These are phyloP conservation scores for Diversispora eburnea DNA, from an alignment of 192 early-diverging fungal genomes.

Conservation along the genomic window DNA sequence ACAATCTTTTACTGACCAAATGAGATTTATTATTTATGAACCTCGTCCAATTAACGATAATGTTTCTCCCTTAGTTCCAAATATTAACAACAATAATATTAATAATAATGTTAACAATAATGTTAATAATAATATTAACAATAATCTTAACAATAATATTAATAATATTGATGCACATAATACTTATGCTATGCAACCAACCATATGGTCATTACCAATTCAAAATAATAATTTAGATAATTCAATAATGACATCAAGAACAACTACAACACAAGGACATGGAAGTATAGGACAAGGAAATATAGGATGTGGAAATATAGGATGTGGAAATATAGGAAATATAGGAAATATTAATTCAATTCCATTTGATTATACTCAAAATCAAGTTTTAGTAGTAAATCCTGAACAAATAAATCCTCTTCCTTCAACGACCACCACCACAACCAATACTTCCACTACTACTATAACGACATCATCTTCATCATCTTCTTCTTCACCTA, in stretches of 20 bases:
- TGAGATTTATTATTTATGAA: slow-evolving; percentile 29
- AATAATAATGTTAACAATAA: too few relatives aligned
- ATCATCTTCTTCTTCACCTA: neutral
- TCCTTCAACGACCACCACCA: neutral
- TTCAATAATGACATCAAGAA: neutral
- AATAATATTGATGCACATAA: neutral
- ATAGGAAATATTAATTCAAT: neutral
- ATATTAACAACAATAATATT: neutral
- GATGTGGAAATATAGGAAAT: too few relatives aligned
- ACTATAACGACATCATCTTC: neutral
- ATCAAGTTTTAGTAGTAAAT: slow-evolving; percentile 18
- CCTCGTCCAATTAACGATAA: slow-evolving; percentile 16
- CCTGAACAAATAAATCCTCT: slow-evolving; percentile 12
- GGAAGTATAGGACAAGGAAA: neutral
- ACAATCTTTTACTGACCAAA: slow-evolving; percentile 23
- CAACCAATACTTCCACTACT: neutral
- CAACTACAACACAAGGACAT: neutral
- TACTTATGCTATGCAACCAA: neutral
- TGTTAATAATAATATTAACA: too few relatives aligned
- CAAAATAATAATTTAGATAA: neutral
- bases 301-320: too few relatives aligned
- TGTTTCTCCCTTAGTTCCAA: neutral
- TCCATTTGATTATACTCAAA: neutral
- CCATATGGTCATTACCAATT: neutral
- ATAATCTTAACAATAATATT: too few relatives aligned